Base-by-base conservation (phyloP, 371 early-diverging fungal genomes). In the Capniomyces stellatus region DNA sequence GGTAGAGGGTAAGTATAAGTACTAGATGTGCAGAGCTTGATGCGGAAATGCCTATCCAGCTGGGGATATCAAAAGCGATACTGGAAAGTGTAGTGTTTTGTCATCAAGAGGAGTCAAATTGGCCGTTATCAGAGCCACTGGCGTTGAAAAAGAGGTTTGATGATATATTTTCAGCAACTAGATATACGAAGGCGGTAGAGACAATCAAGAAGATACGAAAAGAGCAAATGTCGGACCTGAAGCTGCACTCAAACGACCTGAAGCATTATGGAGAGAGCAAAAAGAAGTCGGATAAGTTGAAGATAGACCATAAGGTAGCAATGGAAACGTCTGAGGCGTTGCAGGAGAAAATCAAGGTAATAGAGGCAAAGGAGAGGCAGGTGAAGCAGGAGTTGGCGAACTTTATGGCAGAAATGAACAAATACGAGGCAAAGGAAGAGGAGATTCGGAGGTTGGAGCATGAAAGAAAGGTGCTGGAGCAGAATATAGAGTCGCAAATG, bases 71-170 rank as follows among this genome's bases (percentile, higher is more conserved):
- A 21, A 75, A 77, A 52, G 86, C 98, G 0, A 86, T 99, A 28
- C 66, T 99, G 24, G 98, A 99, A 53, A 95, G 90, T 70, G 98
- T 99, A 31, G 88, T 99, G 18, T 99, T 99, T 59, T 97, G 98
- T 65, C 99, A 99, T 64, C 99, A 99, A 70, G 99, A 99, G 64
- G 99, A 99, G 12, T 87, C 90, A 42, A 87, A 81, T 58, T 99
- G 99, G 92, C 98, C 98, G 6, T 73, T 99, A 19, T 75, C 88
- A 0, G 99, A 99, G 58, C 82, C 98, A 0, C 55, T 75, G 1
- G 61, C 71, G 0, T 59, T 99, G 28, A 99, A 99, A 66, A 98
- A 99, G 64, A 92, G 87, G 61, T 94, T 99, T 70, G 99, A 99
- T 69, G 98, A 97, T 28, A 98, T 99, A 43, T 99, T 99, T 74